Evolutionary conservation across 805 yeast genomes (phyloP), one percentile per base, ranked within the genome.

Genomic region (Vanderwaltozyma yarrowii): DNA sequence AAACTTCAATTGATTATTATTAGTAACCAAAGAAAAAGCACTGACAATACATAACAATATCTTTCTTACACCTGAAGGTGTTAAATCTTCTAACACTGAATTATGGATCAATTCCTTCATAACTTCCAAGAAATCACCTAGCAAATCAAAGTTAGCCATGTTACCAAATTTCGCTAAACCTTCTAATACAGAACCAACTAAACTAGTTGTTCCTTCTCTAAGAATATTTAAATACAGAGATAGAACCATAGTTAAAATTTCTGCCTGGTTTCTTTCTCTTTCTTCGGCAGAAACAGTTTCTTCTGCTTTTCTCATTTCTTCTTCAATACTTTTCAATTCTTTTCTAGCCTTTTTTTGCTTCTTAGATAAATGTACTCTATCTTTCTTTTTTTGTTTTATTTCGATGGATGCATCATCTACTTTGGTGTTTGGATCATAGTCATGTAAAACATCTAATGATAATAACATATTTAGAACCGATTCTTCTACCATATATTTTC

Each of bases 51-150:
- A 84, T 17, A 92, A 67, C 32, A 89, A 65, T 0, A 84, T 69
- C 45, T 86, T 87, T 45, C 96, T 74, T 28, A 79, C 68, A 46
- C 76, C 76, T 36, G 54, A 57, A 32, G 69, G 51, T 32, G 70
- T 63, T 14, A 67, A 58, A 28, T 73, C 70, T 8, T 69, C 73
- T n/a, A 67, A 50, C 15, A 66, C 68, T 30, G 65, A 61, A 39
- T 73, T 83, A 11, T 52, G 50, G 57, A 86, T 74, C 18, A 88
- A 73, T 59, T 92, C 97, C 47, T 88, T 71, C 58, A 92, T 69
- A 7, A 88, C 95, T 55, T 81, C 94, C 36, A 92, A 67, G 61
- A 92, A 78, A 57, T 92, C 98, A 19, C 97, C 97, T 48, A 92
- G 71, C 32, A 92, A 67, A 47, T 92, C 97, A 40, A 89, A 76